A percentile compares a stretch with the other conserved stretches of the same genome.
phyloP scores from a whole-genome alignment of 2,329 filamentous ascomycete genomes.

The Pestalotiopsis sp. region DNA sequence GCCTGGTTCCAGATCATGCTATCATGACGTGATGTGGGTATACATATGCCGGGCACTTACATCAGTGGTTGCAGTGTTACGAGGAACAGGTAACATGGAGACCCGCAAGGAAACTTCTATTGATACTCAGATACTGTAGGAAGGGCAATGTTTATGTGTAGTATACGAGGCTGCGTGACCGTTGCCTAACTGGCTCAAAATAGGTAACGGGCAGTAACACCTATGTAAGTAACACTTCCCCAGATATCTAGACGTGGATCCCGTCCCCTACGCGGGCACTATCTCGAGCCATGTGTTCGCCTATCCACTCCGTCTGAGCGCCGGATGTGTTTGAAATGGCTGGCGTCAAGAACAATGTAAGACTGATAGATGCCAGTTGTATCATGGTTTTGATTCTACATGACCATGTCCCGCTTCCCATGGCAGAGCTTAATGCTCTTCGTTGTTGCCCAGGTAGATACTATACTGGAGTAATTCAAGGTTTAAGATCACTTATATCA shows the following conservation, averaged over 20 bases:
- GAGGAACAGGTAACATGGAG: background rate
- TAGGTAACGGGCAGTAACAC: background rate
- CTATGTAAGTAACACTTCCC: background rate
- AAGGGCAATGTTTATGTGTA: background rate
- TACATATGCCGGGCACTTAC: background rate
- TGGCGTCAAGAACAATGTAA: background rate
- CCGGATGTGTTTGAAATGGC: background rate
- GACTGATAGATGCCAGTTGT: background rate
- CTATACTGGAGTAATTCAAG: no score
- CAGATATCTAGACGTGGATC: background rate
- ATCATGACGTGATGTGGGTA: background rate
- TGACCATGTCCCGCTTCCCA: no score
- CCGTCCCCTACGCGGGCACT: background rate
- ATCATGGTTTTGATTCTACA: no score
- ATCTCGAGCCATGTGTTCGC: background rate
- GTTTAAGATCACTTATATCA: no score
- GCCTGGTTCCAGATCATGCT: background rate
- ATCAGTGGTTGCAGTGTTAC: background rate
- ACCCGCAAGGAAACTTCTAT: background rate
- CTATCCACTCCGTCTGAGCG: background rate
- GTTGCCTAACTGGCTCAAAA: background rate
- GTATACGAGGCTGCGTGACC: background rate
- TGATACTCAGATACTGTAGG: no score
- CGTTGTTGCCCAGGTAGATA: no score
- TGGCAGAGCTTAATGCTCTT: no score